Base-by-base conservation (phyloP, 2,329 filamentous ascomycete species). In the Tolypocladium tundrense region DNA sequence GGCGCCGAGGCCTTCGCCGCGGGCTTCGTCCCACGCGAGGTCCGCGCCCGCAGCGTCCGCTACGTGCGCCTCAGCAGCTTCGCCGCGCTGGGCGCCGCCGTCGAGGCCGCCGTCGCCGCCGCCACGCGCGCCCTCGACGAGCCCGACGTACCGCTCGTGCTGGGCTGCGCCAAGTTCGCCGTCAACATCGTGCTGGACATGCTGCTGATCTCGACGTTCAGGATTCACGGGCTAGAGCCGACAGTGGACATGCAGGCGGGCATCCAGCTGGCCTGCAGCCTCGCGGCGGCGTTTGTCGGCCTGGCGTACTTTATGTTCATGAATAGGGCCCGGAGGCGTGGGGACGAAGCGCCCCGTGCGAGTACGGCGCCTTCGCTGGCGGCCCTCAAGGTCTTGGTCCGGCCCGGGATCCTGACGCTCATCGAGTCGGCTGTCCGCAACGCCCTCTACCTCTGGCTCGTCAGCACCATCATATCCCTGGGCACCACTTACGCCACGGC, bases 121-220 rank as follows among this genome's bases (percentile, higher is more conserved):
- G 79, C 80, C 0, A 88, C 86, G 0, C 74, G 87, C 50, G 84
- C 87, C 0, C 70, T 91, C 1, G 87, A 90, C 66, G 79, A 82
- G 55, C 87, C 87, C 0, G 86, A 90, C 64, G 84, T 90, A 0
- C 86, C 86, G 0, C 71, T 90, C 0, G 65, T 88, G 1, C 86
- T 90, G 61, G 88, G 81, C 66, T 79, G 76, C 0, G 74, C 79
- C 55, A 87, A 87, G 61, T 87, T 89, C 56, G 71, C 75, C 0
- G 68, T 88, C 60, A 90, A 90, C 63, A 90, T 90, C 57, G 59
- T 85, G 2, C 74, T 90, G 0, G 86, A 89, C 61, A 66, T 90
- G 57, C 71, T 90, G 1, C 66, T 90, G 41, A 83, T 90, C 51
- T 89, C 86, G 0, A 82, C 73, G 1, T 86, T 88, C 56, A 84